Evolutionary conservation across 2,329 filamentous ascomycete genomes (phyloP).

Genomic region (Beauveria rudraprayagi): DNA sequence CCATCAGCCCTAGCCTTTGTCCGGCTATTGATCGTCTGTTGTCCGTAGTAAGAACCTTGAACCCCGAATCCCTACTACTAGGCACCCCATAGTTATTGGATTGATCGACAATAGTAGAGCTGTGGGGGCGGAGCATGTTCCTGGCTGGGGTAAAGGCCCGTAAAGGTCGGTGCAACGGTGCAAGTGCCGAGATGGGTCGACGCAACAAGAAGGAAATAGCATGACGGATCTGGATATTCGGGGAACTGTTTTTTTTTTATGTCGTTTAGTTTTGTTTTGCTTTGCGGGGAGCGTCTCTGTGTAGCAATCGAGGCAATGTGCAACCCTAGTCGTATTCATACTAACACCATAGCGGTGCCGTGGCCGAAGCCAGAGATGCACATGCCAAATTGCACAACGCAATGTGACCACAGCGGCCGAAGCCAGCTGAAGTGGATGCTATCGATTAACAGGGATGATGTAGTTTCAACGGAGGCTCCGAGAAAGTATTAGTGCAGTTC

Average conservation of each 20-base stretch:
- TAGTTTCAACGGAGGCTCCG: not conserved
- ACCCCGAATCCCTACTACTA: not conserved
- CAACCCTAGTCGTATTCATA: no score
- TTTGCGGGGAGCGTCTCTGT: no score
- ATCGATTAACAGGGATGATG: not conserved
- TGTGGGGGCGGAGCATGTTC: slow-evolving; percentile 6
- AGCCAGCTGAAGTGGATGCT: not conserved
- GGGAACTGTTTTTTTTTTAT: no score
- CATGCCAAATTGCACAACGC: not conserved
- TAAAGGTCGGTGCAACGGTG: not conserved
- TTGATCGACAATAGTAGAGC: not conserved
- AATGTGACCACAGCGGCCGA: not conserved
- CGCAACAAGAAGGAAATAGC: not conserved
- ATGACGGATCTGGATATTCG: not conserved
- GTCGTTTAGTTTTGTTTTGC: no score
- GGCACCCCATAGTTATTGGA: not conserved
- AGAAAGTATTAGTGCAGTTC: not conserved
- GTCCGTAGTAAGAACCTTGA: not conserved
- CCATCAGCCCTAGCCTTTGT: not conserved
- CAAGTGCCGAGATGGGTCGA: not conserved
- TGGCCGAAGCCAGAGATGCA: not conserved
- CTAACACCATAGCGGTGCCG: not conserved
- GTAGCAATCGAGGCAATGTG: no score
- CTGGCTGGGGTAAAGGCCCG: slow-evolving; percentile 9
- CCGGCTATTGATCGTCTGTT: not conserved